Base-by-base conservation (phyloP, 805 yeast genomes). In the Pichia heedii region DNA sequence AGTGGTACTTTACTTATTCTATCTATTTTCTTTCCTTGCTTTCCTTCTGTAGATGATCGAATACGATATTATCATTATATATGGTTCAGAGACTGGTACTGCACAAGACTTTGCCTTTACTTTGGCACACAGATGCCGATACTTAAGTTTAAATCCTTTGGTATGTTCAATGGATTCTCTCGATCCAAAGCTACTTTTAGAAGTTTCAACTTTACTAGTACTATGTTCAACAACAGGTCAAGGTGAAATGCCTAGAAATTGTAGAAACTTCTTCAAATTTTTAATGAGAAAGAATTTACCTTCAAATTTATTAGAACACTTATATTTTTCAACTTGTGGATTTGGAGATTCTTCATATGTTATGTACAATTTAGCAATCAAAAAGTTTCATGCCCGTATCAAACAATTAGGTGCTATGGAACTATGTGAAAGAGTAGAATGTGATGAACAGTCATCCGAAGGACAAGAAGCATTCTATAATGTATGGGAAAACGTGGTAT, bases 341-440 rank as follows among this genome's bases (percentile, higher is more conserved):
- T 64, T 93, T 2, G 99, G 99, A 22, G 97, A 93, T 60, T 81
- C 95, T 0, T 81, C 95, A 1, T 93, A 93, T 58, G 85, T 94
- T 5, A 76, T 82, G 50, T 93, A 77, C 64, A 90, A 93, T 62
- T 80, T 79, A 70, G 96, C 96, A n/a, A 76, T 83, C 32, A 74
- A 81, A 48, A 89, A 90, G 55, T 62, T 93, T 16, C 95, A 90
- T 58, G 73, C 78, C 20, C 69, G 98, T 45, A 55, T 90, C 27
- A 54, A 70, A 22, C 97, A 90, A 61, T 67, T 93, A 15, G 97
- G 98, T 1, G 95, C 90, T 2, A 47, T 50, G 0, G 93, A 83
- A 54, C 61, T 87, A 6, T 70, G 81, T 40, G 71, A 74, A 5
- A 66, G 97, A 41, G 84, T 88, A 29, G 98, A 93, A 54, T 86